Conservation (phyloP, 805 yeast genomes). For the Myxozyma geophila region DNA sequence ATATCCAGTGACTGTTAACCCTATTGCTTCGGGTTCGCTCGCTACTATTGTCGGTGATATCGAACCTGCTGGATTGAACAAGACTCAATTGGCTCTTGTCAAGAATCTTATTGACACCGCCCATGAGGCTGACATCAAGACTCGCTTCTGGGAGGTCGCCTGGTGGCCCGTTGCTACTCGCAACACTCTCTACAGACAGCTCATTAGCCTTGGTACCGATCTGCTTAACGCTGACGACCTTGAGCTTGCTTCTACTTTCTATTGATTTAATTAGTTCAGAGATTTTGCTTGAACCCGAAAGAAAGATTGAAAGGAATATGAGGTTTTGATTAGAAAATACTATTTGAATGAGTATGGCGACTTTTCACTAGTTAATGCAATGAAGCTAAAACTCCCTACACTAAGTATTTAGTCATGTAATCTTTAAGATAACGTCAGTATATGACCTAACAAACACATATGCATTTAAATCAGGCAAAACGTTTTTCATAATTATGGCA, state of each 20-base stretch:
- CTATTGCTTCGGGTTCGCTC: slow-evolving; percentile 48
- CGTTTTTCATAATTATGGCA: no score
- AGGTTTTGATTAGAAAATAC: background rate
- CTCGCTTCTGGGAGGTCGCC: slow-evolving; percentile 75
- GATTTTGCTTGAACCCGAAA: background rate
- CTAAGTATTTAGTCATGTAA: no score
- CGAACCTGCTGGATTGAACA: slow-evolving; percentile 45
- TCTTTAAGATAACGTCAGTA: no score
- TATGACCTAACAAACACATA: background rate
- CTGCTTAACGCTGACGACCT: slow-evolving; percentile 68
- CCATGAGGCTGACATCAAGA: slow-evolving; percentile 56
- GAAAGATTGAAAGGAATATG: background rate
- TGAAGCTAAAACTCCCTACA: no score
- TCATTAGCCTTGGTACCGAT: slow-evolving; percentile 57
- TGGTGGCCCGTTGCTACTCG: slow-evolving; percentile 62
- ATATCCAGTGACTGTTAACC: slow-evolving; percentile 41
- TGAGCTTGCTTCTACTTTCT: slow-evolving; percentile 45
- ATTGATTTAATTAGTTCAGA: background rate
- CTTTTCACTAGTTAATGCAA: no score
- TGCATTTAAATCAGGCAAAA: no score
- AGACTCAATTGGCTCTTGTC: slow-evolving; percentile 45
- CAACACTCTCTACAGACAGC: slow-evolving; percentile 55
- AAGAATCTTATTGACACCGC: slow-evolving; percentile 48
- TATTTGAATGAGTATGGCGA: no score
- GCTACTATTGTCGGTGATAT: slow-evolving; percentile 39